Base-by-base conservation (phyloP, 371 early-diverging fungal genomes). In the Massospora cicadina region DNA sequence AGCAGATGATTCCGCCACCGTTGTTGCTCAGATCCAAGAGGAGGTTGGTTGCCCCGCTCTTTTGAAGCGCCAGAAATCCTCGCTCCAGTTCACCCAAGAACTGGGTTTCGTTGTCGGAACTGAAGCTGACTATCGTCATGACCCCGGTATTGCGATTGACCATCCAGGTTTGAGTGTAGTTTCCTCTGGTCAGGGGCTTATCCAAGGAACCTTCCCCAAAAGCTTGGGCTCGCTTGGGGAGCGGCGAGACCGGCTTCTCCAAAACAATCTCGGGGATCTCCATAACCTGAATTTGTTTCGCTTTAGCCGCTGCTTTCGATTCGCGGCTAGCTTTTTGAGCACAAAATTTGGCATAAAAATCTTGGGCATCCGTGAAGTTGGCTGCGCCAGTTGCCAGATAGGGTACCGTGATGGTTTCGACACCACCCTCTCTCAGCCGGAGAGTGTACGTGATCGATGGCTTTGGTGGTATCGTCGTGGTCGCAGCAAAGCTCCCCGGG, bases 1-100 rank as follows among this genome's bases (percentile, higher is more conserved):
- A 69, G 32, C 73, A 73, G 13, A 73, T 73, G 26, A 69, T 68
- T 0, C 73, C 73, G 2, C 73, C 73, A n/a, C 70, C 63, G 56
- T 73, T 73, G 62, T 66, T 71, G 33, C 71, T 71, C 10, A 73
- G 33, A 33, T 73, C 73, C 12, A 71, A 62, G 29, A 71, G 69
- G 43, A 73, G 32, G 26, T 59, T 69, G 0, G 30, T 67, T 1
- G 68, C 68, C n/a, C 70, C 70, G 1, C 66, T 66, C 23, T 60
- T 43, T 28, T 66, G 64, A 56, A 72, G 55, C 0, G 54, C 69
- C 10, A 64, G 66, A 28, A 73, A 69, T 10, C 71, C 69, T 7
- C 66, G 43, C 58, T 70, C 69, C 28, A 26, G 27, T 31, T 60
- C 60, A 3, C 21, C 31, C 21, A 27, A 10, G 17, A 60, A 60